Base-by-base conservation (phyloP, 176 grass and related monocot genomes). In the Paspalum vaginatum region DNA sequence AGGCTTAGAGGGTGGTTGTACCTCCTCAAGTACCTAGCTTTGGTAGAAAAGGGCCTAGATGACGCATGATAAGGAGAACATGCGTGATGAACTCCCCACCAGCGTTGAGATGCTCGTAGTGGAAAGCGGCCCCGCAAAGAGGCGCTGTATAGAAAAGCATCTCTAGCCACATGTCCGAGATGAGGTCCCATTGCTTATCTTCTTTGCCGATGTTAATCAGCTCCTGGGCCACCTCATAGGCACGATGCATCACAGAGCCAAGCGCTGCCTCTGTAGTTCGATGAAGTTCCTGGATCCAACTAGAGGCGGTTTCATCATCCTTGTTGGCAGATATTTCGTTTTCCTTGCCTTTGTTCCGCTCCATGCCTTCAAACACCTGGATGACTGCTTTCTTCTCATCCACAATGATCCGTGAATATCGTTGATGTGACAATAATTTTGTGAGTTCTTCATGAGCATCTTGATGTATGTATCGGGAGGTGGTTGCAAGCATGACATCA, bases 41-140 rank as follows among this genome's bases (percentile, higher is more conserved):
- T 51, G 68, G 68, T 0, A 71, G 24, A 16, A 71, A 71, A 17
- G 67, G 67, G 0, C 67, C 44, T 5, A 70, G 22, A 4, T 0
- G 4, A 8, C 9, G 5, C 67, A 70, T 70, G 5, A 70, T 44
- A 70, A 49, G 2, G 22, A 70, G 22, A 70, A 70, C 21, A 25
- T 70, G 67, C 0, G 44, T 49, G 67, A 70, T 27, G 13, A 70
- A 70, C 67, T 70, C 67, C n/a, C 67, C 44, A 26, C 67, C 13
- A 6, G 44, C 25, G 44, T n/a, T 49, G 16, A 70, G 67, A 25
- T 70, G 44, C 22, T 70, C 67, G 1, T 70, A 49, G 44, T 49
- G 67, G 21, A 70, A 70, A 16, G 12, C 12, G 9, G 12, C 13
- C 0, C 67, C 67, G 22, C 67, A 70, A 26, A 44, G 67, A 70